Evolutionary conservation across 176 grass and related monocot genomes (phyloP).

Genomic region (Musa troglodytarum): DNA sequence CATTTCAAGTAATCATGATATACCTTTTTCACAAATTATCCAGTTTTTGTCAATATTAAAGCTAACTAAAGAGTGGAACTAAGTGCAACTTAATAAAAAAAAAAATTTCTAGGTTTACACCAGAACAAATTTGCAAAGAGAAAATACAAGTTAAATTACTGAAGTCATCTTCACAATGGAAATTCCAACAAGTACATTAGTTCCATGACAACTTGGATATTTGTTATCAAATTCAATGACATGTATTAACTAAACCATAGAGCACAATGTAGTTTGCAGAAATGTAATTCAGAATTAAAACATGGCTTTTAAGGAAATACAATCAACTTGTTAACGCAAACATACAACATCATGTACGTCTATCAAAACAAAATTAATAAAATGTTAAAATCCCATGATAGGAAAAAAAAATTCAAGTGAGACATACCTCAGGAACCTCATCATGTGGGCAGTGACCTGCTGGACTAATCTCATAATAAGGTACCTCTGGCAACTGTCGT

Average conservation of each 20-base stretch:
- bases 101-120: too few species aligned
- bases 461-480: conserved; percentile 94
- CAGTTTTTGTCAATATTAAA: too few species aligned
- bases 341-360: not conserved
- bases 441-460: conserved; percentile 97
- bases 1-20: too few species aligned
- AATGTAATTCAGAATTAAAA: not conserved
- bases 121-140: too few species aligned
- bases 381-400: not conserved
- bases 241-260: not conserved
- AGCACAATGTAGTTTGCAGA: not conserved
- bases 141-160: too few species aligned
- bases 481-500: conserved; percentile 60
- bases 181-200: too few species aligned
- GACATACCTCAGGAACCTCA: conserved; percentile 92
- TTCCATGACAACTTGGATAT: too few species aligned
- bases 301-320: not conserved
- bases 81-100: too few species aligned
- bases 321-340: not conserved
- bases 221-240: not conserved
- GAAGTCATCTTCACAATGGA: too few species aligned
- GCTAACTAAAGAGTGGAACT: too few species aligned
- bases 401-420: not conserved
- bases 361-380: not conserved
- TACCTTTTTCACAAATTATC: too few species aligned